phyloP scores from a whole-genome alignment of 768 basidiomycete genomes.

The Boletellus ananas region DNA sequence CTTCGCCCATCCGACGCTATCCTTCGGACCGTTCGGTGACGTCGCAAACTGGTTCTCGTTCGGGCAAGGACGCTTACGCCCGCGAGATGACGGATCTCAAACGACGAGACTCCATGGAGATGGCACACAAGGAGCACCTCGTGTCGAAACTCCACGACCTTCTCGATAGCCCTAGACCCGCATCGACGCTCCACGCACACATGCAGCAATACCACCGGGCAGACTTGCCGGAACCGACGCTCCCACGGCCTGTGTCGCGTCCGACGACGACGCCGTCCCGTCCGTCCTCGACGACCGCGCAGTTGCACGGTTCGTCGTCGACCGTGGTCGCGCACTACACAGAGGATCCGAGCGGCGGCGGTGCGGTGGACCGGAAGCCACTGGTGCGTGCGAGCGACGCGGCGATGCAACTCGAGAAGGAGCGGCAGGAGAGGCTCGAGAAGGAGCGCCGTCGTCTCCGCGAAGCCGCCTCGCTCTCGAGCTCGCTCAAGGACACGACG shows the following conservation, averaged over 20 bases:
- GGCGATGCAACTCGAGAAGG: slow-evolving; percentile 51
- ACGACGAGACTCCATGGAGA: slow-evolving; percentile 16
- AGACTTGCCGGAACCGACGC: slow-evolving; percentile 24
- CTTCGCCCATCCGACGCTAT: slow-evolving; percentile 25
- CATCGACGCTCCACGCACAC: slow-evolving; percentile 40
- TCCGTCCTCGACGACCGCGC: slow-evolving; percentile 20
- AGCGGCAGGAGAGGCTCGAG: slow-evolving; percentile 35
- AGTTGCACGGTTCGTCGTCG: slow-evolving; percentile 17
- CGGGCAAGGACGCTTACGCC: slow-evolving; percentile 11
- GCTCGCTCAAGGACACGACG: slow-evolving; percentile 29
- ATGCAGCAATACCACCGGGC: slow-evolving; percentile 29
- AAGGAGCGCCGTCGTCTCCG: slow-evolving; percentile 28
- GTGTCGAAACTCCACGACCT: slow-evolving; percentile 45
- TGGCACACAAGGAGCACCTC: slow-evolving; percentile 29
- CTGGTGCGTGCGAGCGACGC: slow-evolving; percentile 51
- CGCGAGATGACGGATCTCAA: slow-evolving; percentile 25
- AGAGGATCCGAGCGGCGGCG: slow-evolving; percentile 6
- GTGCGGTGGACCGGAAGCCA: slow-evolving; percentile 19
- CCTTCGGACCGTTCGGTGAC: slow-evolving; percentile 22
- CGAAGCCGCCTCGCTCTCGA: slow-evolving; percentile 12
- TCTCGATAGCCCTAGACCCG: slow-evolving; percentile 39
- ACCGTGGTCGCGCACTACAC: slow-evolving; percentile 12
- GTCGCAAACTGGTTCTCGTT: slow-evolving; percentile 14
- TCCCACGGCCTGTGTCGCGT: slow-evolving; percentile 22
- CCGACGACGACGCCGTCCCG: slow-evolving; percentile 20